Base-by-base conservation (phyloP, 2,329 filamentous ascomycete species). In the Diaporthe sp. region DNA sequence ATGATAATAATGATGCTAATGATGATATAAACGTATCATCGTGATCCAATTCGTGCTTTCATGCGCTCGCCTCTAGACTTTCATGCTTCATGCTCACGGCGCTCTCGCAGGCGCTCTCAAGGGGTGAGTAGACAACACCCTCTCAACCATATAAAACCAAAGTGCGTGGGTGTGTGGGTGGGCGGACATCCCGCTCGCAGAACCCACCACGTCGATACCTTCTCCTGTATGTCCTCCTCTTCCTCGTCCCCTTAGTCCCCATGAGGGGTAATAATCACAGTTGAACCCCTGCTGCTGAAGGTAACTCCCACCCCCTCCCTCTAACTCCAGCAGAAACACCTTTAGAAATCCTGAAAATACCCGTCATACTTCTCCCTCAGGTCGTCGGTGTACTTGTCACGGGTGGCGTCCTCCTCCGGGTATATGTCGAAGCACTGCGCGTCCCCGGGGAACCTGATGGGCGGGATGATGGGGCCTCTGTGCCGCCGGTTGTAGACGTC, bases 371-470 rank as follows among this genome's bases (percentile, higher is more conserved):
- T 91, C 58, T 87, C 86, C 45, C 87, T 87, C 87, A 95, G 87
- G 58, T 95, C 93, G 55, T 90, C 88, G 4, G 92, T 93, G 80
- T 95, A 96, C 73, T 86, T 84, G 52, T 93, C 92, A 73, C 89
- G 86, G 64, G 88, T 88, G 71, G 87, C 90, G 74, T 93, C 91
- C 80, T 95, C 93, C 75, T 95, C 93, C n/a, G 94, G 93, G 79
- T 96, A 97, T 55, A 92, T 88, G 80, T 96, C 94, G 80, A 96
- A 97, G 82, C 95, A 96, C 80, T 94, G 89, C 25, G 94, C 92
- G 80, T 96, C 94, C 42, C 93, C 93, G 0, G 92, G 89, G 67
- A 91, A 93, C 33, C 92, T 87, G 40, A 96, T 86, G 72, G 93
- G 92, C n/a, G 94, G 94, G 69, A 94, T 87, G 77, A 96, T 95